Evolutionary conservation across 441 rosid species (phyloP).

Genomic region (Bocquillonia castaneifolia): DNA sequence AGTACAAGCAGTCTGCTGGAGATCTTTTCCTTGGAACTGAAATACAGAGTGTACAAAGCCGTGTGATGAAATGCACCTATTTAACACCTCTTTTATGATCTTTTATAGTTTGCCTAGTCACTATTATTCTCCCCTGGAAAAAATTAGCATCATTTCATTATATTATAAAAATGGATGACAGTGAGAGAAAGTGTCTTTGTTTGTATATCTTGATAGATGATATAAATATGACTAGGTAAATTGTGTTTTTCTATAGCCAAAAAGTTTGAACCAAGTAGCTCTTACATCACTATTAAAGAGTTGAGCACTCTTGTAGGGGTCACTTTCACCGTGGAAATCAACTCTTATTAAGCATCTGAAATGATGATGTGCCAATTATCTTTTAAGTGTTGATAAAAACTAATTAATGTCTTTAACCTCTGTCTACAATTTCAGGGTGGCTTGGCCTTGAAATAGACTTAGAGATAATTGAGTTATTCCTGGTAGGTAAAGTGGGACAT

Average conservation of each 20-base stretch:
- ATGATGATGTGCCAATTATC: background rate
- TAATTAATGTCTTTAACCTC: background rate
- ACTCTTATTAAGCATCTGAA: background rate
- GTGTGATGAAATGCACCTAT: background rate
- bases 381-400: background rate
- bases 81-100: background rate
- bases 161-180: background rate
- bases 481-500: background rate
- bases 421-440: background rate
- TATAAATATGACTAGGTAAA: background rate
- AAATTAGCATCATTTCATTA: background rate
- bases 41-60: background rate
- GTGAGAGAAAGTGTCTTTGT: background rate
- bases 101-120: background rate
- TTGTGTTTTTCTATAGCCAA: background rate
- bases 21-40: background rate
- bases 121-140: background rate
- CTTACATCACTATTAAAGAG: background rate
- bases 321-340: background rate
- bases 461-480: background rate
- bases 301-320: background rate
- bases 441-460: background rate
- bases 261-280: background rate
- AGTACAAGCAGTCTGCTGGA: background rate
- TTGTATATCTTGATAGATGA: background rate